These are phyloP conservation scores for Xylariaceae sp. DNA, from an alignment of 2,329 filamentous ascomycete species.

Conservation along the genomic window DNA sequence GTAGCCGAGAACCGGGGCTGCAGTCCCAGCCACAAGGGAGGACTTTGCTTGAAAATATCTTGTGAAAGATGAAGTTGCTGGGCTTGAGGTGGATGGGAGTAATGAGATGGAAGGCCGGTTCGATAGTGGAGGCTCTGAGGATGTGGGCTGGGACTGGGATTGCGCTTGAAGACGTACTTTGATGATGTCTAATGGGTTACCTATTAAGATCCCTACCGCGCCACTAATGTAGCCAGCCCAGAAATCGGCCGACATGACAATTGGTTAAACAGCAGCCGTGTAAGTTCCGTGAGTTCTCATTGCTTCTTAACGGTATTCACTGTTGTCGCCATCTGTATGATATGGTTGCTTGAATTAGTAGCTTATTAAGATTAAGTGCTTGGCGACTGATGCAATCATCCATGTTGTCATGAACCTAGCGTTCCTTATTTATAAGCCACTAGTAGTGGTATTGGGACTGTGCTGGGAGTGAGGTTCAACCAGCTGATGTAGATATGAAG, in stretches of 20 bases:
- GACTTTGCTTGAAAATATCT: slow-evolving; percentile 44
- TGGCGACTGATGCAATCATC: too few relatives aligned
- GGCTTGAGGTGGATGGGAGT: not conserved
- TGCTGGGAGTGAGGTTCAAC: not conserved
- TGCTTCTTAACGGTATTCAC: not conserved
- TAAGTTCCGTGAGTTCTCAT: not conserved
- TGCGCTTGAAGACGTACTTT: slow-evolving; percentile 76
- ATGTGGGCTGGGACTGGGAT: slow-evolving; percentile 38
- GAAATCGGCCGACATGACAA: slow-evolving; percentile 81
- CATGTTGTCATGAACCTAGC: too few relatives aligned
- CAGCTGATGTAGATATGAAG: not conserved
- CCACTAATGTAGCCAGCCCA: slow-evolving; percentile 93
- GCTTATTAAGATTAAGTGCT: too few relatives aligned
- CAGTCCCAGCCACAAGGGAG: slow-evolving; percentile 66
- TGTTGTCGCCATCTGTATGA: too few relatives aligned
- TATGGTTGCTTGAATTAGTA: too few relatives aligned
- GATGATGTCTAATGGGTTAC: slow-evolving; percentile 79
- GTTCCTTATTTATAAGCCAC: too few relatives aligned
- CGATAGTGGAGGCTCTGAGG: slow-evolving; percentile 11
- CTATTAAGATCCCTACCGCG: slow-evolving; percentile 83
- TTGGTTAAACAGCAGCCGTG: not conserved
- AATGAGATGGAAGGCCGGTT: slow-evolving; percentile 1
- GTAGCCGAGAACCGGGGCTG: slow-evolving; percentile 87
- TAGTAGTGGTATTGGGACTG: not conserved
- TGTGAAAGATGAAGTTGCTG: not conserved